Base-by-base conservation (phyloP, 2,329 filamentous ascomycete genomes). In the Fusarium denticulatum region DNA sequence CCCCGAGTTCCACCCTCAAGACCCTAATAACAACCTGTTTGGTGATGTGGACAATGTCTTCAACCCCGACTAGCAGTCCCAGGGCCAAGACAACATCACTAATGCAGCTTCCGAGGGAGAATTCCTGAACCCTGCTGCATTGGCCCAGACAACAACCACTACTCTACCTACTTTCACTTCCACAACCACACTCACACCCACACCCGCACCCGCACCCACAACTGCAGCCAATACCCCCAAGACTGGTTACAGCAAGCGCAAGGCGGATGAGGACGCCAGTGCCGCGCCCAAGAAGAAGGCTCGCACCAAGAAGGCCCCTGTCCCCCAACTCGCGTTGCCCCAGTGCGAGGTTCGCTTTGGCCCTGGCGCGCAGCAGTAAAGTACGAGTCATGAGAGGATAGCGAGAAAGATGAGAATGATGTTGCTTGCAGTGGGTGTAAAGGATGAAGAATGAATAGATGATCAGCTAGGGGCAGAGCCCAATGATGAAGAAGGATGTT, bases 201-300 rank as follows among this genome's bases (percentile, higher is more conserved):
- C 36, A 18, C 5, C 20, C 18, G 22, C 34, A 9, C 13, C 20
- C 18, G 24, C 34, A 12, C 9, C 24, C 14, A 34, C 28, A 12
- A 20, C 45, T 7, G 37, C n/a, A 9, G 16, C 36, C 24, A 36
- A 46, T 12, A 40, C 53, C 22, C 13, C 64, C 43, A 56, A 46
- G n/a, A 36, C 52, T 18, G 28, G 65, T 9, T 12, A 40, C 43
- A 63, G 39, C n/a, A 69, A 69, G 65, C 65, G 65, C 34, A 69
- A 69, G 45, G 36, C 45, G 22, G 22, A 26, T 16, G 57, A 69
- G 6, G 30, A 39, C 22, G n/a, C n/a, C 4, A n/a, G 14, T 28
- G 43, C 34, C 11, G 30, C 6, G 11, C 32, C 58, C 22, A 58
- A 46, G 24, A 69, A 69, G 59, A 69, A 69, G 65, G 37, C 45